A percentile compares a stretch with the other conserved stretches of the same genome.
phyloP scores from a whole-genome alignment of 495 filamentous ascomycete genomes.

The Xylaria cubensis region DNA sequence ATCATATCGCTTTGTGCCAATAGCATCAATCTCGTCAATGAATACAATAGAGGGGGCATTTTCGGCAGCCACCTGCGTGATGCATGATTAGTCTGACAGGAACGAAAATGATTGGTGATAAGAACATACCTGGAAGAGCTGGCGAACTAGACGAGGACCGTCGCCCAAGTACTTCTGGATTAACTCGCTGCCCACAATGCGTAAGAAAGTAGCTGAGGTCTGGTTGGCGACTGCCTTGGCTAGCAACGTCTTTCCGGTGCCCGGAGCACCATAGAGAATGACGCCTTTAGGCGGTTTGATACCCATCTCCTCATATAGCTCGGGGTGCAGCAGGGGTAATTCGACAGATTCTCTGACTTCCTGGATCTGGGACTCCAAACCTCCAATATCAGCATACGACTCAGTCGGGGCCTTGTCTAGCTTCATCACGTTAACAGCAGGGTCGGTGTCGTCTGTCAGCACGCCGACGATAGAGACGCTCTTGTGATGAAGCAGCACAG shows the following conservation, averaged over 20 bases:
- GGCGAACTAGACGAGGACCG: conserved; percentile 89
- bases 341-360: conserved; percentile 98
- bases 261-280: conserved; percentile 96
- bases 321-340: conserved; percentile 91
- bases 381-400: conserved; percentile 98
- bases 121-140: conserved; percentile 82
- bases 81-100: conserved; percentile 15
- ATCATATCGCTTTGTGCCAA: conserved; percentile 98
- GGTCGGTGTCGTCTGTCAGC: conserved; percentile 94
- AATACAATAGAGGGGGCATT: conserved; percentile 98
- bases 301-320: conserved; percentile 99
- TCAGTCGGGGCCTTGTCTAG: conserved; percentile 98
- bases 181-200: conserved; percentile 96
- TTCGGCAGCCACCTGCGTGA: conserved; percentile 79
- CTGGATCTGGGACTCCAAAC: conserved; percentile 92
- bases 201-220: conserved; percentile 96
- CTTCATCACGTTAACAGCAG: conserved; percentile 98
- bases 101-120: not conserved
- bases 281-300: conserved; percentile 99
- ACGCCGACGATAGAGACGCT: conserved; percentile 97
- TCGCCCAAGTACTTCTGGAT: conserved; percentile 99
- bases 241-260: conserved; percentile 96
- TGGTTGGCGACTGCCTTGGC: conserved; percentile 99
- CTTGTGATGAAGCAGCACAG: conserved; percentile 96
- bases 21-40: conserved; percentile 99